Evolutionary conservation across 2,329 filamentous ascomycete species (phyloP), one percentile per base, ranked within the genome.

Genomic region (Diaporthe longicolla): DNA sequence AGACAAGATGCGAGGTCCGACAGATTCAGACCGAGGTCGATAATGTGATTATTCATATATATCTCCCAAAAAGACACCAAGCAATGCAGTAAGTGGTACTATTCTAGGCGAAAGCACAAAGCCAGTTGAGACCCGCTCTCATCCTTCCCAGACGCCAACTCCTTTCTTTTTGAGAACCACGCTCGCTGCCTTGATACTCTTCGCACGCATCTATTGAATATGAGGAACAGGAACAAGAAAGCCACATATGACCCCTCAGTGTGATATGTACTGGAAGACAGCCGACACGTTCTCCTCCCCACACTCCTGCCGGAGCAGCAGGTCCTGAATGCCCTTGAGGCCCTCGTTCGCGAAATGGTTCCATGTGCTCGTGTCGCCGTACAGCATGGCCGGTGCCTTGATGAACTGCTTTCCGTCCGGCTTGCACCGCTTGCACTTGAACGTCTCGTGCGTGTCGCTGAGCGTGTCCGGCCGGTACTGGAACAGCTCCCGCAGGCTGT

Each of bases 281-380:
- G 96, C 95, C 77, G 95, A 98, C 11, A 99, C 95, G 80, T 94
- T 94, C 32, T 88, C 85, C 82, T 96, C 92, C 5, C 88, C 89
- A 73, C 89, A 90, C 84, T 99, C 97, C 83, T 98, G 97, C 77
- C 96, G 89, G 65, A 99, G 85, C 80, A 99, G 81, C 81, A 98
- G 84, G 85, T 99, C 97, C 83, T 99, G 96, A 74, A 99, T 99
- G 74, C 90, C 89, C 76, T 91, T 89, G 80, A 99, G 84, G 0
- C 91, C 92, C 4, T 92, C 90, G 79, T 98, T 98, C 57, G 93
- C 90, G 84, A 98, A 97, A 83, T 99, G 97, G 80, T 99, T 99
- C 97, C 97, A 99, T n/a, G 95, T 96, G 84, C 95, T 98, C 29
- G 97, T 98, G 80, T 99, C 97, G 70, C 97, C 97, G 80, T 99